Evolutionary conservation across 345 rosid species (phyloP), one percentile per base, ranked within the genome.

Genomic region (Psidium guajava): DNA sequence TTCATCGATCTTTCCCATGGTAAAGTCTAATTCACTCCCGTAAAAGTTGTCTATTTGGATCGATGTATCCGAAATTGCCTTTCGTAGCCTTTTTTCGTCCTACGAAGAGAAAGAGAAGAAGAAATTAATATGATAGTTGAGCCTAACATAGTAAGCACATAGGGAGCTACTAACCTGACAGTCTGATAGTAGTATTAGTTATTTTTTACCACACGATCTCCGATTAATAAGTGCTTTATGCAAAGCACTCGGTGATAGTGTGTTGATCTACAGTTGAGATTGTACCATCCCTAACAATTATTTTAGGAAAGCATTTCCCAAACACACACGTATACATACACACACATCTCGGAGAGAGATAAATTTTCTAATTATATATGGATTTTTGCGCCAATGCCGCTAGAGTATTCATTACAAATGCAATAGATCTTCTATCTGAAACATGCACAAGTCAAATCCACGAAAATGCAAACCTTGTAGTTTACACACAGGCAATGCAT

Each of bases 11-110:
- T 27, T 77, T 8, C 24, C 52, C 22, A 21, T 16, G 4, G 83
- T 6, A 27, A 54, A 52, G 73, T 27, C 11, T 44, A 86, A 88
- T 80, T 83, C 27, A 5, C 50, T 64, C 53, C n/a, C 55, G 42
- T 44, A 84, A 75, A 75, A 88, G 53, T 58, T 85, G 4, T 83
- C 87, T 9, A 89, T 80, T 50, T 89, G 89, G 36, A 14, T 64
- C 1, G 92, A 88, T 58, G 87, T 84, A 86, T 87, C 92, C 1
- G 93, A 91, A 5, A 86, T 86, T 21, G 54, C 89, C 88, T 87
- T 92, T 32, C 87, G 86, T 15, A 84, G 89, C 69, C 87, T 84
- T 82, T 81, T 89, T 54, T 89, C 88, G 21, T 82, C 83, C 87
- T 90, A 82, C n/a, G n/a, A 3, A 73, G 20, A 59, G 13, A 82